Evolutionary conservation across 2,329 filamentous ascomycete genomes (phyloP).

Genomic region (Neonectria coccinea): DNA sequence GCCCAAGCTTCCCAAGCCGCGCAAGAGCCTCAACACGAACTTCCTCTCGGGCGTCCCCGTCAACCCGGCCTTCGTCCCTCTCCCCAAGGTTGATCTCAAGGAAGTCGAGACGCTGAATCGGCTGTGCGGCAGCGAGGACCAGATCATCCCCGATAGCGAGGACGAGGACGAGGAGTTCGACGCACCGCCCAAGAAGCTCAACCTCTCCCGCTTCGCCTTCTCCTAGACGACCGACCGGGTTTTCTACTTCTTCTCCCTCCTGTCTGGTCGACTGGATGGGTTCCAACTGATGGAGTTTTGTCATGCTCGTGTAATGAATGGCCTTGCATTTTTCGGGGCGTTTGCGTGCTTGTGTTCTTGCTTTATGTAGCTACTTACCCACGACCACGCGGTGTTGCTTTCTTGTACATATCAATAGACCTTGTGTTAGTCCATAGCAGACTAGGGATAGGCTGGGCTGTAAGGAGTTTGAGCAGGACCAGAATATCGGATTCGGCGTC

Average conservation of each 20-base stretch:
- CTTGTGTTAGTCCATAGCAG: conserved; percentile 3
- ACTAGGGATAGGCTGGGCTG: neutral
- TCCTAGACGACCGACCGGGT: conserved; percentile 31
- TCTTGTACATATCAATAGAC: conserved; percentile 21
- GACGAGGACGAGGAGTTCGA: conserved; percentile 57
- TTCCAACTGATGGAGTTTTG: neutral
- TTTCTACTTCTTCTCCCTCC: neutral
- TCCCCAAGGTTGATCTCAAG: conserved; percentile 65
- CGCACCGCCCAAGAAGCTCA: conserved; percentile 51
- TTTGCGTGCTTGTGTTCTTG: conserved; percentile 4
- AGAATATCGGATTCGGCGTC: conserved; percentile 37
- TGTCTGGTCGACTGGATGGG: neutral
- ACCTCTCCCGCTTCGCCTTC: conserved; percentile 64
- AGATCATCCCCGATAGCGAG: conserved; percentile 66
- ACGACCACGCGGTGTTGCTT: neutral
- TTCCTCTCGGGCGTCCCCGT: conserved; percentile 55
- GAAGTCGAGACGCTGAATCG: conserved; percentile 65
- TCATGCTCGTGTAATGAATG: conserved; percentile 1
- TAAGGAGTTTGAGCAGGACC: conserved; percentile 15
- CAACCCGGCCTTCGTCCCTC: conserved; percentile 66
- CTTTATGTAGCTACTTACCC: conserved; percentile 7
- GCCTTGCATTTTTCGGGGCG: conserved; percentile 2
- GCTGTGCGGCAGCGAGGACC: conserved; percentile 66
- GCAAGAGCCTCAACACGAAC: conserved; percentile 38
- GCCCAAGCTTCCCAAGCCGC: conserved; percentile 47